phyloP scores from a whole-genome alignment of 805 yeast genomes.

The Saccharomycopsis fermentans region DNA sequence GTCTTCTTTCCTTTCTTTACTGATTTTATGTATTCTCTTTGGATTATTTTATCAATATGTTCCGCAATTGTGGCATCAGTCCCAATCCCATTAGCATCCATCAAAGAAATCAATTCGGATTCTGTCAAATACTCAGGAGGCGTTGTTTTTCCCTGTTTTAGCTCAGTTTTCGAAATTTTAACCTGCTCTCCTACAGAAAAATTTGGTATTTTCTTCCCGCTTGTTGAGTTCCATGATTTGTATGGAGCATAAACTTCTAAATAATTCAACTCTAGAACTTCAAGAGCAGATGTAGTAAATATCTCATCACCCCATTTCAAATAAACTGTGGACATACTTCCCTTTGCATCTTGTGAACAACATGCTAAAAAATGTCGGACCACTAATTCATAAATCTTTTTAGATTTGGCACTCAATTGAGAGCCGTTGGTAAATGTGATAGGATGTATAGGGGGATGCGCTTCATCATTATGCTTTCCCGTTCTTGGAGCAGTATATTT shows the following conservation, averaged over 20 bases:
- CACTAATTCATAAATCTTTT: conserved; percentile 75
- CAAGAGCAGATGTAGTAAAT: conserved; percentile 65
- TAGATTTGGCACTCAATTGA: conserved; percentile 35
- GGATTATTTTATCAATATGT: conserved; percentile 73
- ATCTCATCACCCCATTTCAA: conserved; percentile 71
- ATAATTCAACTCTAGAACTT: conserved; percentile 64
- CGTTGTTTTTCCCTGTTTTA: conserved; percentile 66
- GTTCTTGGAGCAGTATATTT: conserved; percentile 58
- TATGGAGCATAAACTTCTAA: conserved; percentile 66
- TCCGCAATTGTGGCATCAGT: conserved; percentile 99
- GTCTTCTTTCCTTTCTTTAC: conserved; percentile 30
- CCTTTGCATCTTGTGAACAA: conserved; percentile 85
- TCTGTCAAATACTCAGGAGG: conserved; percentile 86
- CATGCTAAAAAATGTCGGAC: conserved; percentile 83
- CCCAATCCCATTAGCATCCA: conserved; percentile 97
- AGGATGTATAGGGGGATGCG: conserved; percentile 98
- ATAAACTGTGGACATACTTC: conserved; percentile 50
- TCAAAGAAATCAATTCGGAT: conserved; percentile 78
- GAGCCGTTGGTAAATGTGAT: conserved; percentile 36
- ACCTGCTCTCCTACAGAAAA: conserved; percentile 50
- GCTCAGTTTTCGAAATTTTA: conserved; percentile 42
- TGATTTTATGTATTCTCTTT: conserved; percentile 55
- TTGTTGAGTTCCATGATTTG: conserved; percentile 58
- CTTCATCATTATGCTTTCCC: conserved; percentile 84
- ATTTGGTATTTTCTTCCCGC: conserved; percentile 52